Percentiles rank a stretch among this genome's conserved stretches.
phyloP scores from a whole-genome alignment of 805 yeast genomes.

The Cyberlindnera mississippiensis region DNA sequence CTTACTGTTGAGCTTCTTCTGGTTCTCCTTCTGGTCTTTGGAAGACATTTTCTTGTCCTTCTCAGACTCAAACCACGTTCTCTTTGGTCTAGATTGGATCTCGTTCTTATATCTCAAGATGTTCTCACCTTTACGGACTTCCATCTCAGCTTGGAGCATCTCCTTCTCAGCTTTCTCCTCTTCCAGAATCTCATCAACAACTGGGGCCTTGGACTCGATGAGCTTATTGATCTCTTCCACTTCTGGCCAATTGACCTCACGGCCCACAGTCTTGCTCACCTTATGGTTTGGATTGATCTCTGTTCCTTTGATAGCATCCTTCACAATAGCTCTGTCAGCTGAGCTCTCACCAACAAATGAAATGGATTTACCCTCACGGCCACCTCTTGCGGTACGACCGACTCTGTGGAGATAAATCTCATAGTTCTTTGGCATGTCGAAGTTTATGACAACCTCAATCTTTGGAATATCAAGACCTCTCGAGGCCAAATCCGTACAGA shows the following conservation, averaged over 20 bases:
- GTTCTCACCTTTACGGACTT: conserved; percentile 80
- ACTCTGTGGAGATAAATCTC: conserved; percentile 95
- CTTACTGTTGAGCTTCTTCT: conserved; percentile 51
- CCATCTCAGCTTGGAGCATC: conserved; percentile 85
- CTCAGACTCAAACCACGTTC: conserved; percentile 90
- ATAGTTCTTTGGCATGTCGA: conserved; percentile 90
- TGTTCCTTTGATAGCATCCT: conserved; percentile 75
- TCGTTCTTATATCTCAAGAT: conserved; percentile 75
- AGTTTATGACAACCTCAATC: conserved; percentile 90
- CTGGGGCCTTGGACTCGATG: conserved; percentile 54
- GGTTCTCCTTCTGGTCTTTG: conserved; percentile 30
- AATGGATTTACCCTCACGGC: conserved; percentile 89
- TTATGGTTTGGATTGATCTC: conserved; percentile 37
- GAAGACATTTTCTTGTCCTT: conserved; percentile 38
- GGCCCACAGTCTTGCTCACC: conserved; percentile 68
- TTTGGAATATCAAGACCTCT: conserved; percentile 99
- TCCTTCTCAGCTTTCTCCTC: conserved; percentile 92
- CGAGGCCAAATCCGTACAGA: conserved; percentile 97
- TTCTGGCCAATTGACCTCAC: conserved; percentile 87
- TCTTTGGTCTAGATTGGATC: conserved; percentile 82
- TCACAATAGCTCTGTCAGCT: conserved; percentile 87
- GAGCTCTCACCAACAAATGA: conserved; percentile 91
- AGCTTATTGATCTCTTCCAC: conserved; percentile 64
- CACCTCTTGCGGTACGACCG: conserved; percentile 99
- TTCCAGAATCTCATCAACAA: conserved; percentile 69